A percentile compares a stretch with the other conserved stretches of the same genome.
Conservation (phyloP, 2,329 filamentous ascomycete genomes). For the Neofusicoccum parvum region DNA sequence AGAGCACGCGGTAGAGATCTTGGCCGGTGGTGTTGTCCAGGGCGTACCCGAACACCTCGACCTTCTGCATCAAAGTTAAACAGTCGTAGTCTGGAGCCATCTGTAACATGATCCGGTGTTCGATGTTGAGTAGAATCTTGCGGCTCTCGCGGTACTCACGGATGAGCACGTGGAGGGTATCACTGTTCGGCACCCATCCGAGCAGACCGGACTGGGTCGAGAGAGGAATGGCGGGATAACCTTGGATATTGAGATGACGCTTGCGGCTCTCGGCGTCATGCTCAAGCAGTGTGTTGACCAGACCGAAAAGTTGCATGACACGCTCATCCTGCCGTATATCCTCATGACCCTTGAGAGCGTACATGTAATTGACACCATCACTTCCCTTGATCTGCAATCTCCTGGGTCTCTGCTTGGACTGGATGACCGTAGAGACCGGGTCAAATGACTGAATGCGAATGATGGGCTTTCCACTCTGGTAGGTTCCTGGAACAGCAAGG, state of each 20-base stretch:
- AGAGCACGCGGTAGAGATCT: constrained; percentile 94
- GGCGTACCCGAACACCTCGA: constrained; percentile 98
- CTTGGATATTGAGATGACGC: constrained; percentile 92
- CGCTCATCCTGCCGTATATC: constrained; percentile 98
- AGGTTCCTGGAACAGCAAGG: constrained; percentile 93
- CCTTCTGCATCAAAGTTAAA: constrained; percentile 98
- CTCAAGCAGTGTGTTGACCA: constrained; percentile 92
- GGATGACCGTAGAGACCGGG: constrained; percentile 85
- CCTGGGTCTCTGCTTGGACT: constrained; percentile 92
- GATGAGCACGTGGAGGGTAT: constrained; percentile 95
- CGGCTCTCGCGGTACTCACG: constrained; percentile 95
- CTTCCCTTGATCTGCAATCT: constrained; percentile 87
- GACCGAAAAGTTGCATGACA: constrained; percentile 98
- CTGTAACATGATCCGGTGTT: constrained; percentile 99
- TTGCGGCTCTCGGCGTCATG: constrained; percentile 97
- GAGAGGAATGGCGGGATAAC: constrained; percentile 93
- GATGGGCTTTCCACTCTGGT: constrained; percentile 76
- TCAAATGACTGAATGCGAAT: constrained; percentile 90
- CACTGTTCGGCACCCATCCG: constrained; percentile 96
- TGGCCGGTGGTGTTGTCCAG: constrained; percentile 99
- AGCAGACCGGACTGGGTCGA: constrained; percentile 95
- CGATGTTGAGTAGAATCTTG: constrained; percentile 97
- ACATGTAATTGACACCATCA: constrained; percentile 84
- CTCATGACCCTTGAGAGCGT: constrained; percentile 96
- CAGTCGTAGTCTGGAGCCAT: constrained; percentile 99